Conservation (phyloP, 768 basidiomycete species). For the Mycena leptocephala region DNA sequence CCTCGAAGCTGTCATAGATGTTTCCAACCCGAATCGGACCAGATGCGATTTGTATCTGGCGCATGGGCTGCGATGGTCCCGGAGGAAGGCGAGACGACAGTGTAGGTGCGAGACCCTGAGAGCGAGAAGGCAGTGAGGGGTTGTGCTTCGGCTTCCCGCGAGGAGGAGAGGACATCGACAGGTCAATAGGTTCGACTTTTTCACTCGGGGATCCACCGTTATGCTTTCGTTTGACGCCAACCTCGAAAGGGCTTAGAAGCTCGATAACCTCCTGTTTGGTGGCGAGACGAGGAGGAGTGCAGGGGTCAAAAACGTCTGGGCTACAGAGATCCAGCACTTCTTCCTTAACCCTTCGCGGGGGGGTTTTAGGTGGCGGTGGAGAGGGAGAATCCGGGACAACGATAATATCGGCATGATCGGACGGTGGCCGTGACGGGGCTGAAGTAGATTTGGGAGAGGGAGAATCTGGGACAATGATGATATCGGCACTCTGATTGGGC, state of each 20-base stretch:
- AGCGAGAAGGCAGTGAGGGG: not conserved
- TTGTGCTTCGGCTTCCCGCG: not conserved
- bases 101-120: no score
- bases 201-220: not conserved
- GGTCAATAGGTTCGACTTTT: no score
- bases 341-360: not conserved
- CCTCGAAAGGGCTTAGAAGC: not conserved
- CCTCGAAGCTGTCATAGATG: not conserved
- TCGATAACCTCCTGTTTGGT: conserved; percentile 2
- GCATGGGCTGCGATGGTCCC: not conserved
- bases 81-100: not conserved
- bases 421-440: not conserved
- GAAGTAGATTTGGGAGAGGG: not conserved
- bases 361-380: not conserved
- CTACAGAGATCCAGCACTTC: conserved; percentile 6
- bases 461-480: not conserved
- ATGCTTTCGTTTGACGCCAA: not conserved
- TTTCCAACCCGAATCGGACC: not conserved
- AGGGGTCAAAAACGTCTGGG: not conserved
- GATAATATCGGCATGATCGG: not conserved
- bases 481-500: no score
- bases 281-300: conserved; percentile 2
- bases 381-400: not conserved
- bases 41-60: not conserved
- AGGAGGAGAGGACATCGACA: not conserved